These are phyloP conservation scores for Phytopythium helicoides DNA, from an alignment of 352 stramenopile genomes.

Conservation along the genomic window DNA sequence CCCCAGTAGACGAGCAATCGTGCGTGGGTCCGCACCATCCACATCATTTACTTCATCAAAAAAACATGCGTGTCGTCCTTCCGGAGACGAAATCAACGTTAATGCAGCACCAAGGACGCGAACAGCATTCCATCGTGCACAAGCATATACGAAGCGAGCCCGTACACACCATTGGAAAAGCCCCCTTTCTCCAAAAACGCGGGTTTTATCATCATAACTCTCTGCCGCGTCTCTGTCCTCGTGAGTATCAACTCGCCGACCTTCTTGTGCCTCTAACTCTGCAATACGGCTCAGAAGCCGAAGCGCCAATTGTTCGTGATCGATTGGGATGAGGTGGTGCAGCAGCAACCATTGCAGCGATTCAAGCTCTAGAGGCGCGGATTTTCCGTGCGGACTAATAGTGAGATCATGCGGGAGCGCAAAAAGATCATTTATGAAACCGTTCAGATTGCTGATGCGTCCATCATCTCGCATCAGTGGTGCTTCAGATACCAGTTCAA, in stretches of 20 bases:
- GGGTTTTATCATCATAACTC: neutral
- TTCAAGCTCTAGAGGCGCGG: neutral
- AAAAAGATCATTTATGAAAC: too few relatives aligned
- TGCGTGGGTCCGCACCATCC: slow-evolving; percentile 16
- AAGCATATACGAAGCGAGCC: slow-evolving; percentile 9
- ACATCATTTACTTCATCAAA: neutral
- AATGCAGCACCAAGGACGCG: slow-evolving; percentile 1
- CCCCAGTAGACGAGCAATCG: slow-evolving; percentile 23
- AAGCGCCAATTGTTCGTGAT: neutral
- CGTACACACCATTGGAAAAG: neutral
- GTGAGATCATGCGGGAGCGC: too few relatives aligned
- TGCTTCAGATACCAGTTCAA: too few relatives aligned
- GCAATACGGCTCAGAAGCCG: neutral
- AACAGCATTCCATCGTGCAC: slow-evolving; percentile 38
- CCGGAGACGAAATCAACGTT: too few relatives aligned
- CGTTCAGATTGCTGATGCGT: too few relatives aligned
- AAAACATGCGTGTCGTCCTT: neutral
- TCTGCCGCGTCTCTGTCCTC: neutral
- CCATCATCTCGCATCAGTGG: too few relatives aligned
- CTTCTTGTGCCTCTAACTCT: too few relatives aligned
- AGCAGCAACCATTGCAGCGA: slow-evolving; percentile 1
- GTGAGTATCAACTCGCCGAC: neutral
- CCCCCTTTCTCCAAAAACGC: neutral
- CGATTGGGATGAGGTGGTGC: neutral
- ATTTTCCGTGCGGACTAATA: too few relatives aligned